Base-by-base conservation (phyloP, 2,329 filamentous ascomycete species). In the Aspergillus fischeri region DNA sequence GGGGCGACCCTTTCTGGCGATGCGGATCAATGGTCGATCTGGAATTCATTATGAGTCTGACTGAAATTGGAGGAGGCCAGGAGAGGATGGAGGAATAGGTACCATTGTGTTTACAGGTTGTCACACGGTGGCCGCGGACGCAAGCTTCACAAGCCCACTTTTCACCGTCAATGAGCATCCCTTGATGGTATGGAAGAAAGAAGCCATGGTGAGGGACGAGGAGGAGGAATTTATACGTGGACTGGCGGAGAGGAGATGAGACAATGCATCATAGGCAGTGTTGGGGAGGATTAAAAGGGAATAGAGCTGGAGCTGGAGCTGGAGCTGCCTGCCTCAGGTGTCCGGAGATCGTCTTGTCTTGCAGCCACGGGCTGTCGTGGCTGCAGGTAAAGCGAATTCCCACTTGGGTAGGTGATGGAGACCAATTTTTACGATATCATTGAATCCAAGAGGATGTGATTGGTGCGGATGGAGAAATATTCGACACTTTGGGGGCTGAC, bases 111-210 rank as follows among this genome's bases (percentile, higher is more conserved):
- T 92, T 91, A 81, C 93, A 97, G 73, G 92, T 96, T 84, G 92
- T 96, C 73, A 97, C 93, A 74, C 93, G 90, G 80, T 97, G 93
- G 69, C 93, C 93, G 77, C 93, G 89, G 73, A 97, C 91, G 79
- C 93, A 97, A 78, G 92, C 92, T 80, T 95, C 90, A 81, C 93
- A 97, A 75, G 93, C 93, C 81, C 86, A 97, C 82, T 97, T 97
- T 80, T 96, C 91, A 75, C 92, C 92, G 83, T 96, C 87, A 78
- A 92, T 90, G 75, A 92, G 82, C 89, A 92, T 92, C 59, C 68
- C 68, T 70, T 55, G 54, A 56, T 60, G 55, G 56, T 52, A 63
- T 66, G 29, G 52, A 28, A 54, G 49, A 17, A 50, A 24, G n/a
- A n/a, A 29, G 38, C 45, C 53, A 58, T 56, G 45, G 32, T 49